Percentiles rank a stretch among this genome's conserved stretches.
phyloP scores from a whole-genome alignment of 352 stramenopile genomes.

The Phytophthora niederhauseri region DNA sequence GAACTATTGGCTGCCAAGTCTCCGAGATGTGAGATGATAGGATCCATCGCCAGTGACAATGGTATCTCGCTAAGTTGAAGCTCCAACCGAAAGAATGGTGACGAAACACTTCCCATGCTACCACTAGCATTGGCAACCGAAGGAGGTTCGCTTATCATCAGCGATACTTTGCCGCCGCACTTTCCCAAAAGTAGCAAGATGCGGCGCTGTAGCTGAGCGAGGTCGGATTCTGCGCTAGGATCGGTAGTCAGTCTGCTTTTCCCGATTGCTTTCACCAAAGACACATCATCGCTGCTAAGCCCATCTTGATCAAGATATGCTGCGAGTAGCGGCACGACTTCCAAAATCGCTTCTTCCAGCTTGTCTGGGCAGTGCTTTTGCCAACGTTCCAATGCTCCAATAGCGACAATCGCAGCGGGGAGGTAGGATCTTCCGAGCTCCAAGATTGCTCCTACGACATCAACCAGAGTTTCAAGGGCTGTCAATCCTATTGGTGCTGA shows the following conservation, averaged over 20 bases:
- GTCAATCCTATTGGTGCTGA: conserved; percentile 52
- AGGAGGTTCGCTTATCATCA: conserved; percentile 50
- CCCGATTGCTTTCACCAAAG: conserved; percentile 11
- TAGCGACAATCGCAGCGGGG: conserved; percentile 58
- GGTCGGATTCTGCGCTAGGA: conserved; percentile 31
- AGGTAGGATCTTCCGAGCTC: conserved; percentile 69
- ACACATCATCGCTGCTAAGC: conserved; percentile 12
- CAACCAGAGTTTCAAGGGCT: conserved; percentile 31
- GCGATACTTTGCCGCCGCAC: conserved; percentile 47
- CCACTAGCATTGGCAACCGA: conserved; percentile 11
- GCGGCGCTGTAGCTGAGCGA: conserved; percentile 59
- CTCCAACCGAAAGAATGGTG: conserved; percentile 44
- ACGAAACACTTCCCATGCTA: conserved; percentile 29
- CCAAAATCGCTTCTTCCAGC: conserved; percentile 42
- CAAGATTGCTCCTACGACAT: conserved; percentile 55
- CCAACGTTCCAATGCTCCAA: conserved; percentile 66
- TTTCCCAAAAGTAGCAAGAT: conserved; percentile 68
- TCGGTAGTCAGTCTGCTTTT: conserved; percentile 14
- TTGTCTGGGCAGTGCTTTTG: conserved; percentile 32
- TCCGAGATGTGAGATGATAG: conserved; percentile 58
- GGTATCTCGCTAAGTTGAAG: conserved; percentile 52
- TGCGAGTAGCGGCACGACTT: conserved; percentile 52
- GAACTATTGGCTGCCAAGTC: conserved; percentile 55
- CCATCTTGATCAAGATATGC: conserved; percentile 60
- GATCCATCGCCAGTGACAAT: conserved; percentile 50